Conservation (phyloP, 768 basidiomycete species). For the Termitomyces sp. region DNA sequence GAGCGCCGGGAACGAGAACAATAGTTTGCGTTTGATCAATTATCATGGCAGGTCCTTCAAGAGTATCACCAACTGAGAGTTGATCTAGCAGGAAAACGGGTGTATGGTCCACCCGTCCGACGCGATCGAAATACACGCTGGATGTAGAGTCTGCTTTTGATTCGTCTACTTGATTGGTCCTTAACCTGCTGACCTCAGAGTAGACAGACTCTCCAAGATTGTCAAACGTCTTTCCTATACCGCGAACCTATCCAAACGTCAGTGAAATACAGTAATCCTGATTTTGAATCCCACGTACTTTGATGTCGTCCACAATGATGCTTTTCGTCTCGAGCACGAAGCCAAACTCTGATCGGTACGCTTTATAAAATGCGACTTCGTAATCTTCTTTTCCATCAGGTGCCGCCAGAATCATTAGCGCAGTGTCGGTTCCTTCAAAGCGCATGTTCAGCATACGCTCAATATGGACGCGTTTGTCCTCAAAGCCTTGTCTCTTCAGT, state of each 20-base stretch:
- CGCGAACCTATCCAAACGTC: constrained; percentile 54
- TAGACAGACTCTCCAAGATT: constrained; percentile 75
- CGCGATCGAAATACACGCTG: constrained; percentile 78
- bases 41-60: constrained; percentile 88
- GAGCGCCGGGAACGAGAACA: constrained; percentile 73
- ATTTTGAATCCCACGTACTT: constrained; percentile 37
- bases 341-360: constrained; percentile 86
- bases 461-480: constrained; percentile 58
- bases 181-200: constrained; percentile 57
- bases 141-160: constrained; percentile 45
- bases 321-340: constrained; percentile 82
- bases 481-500: constrained; percentile 78
- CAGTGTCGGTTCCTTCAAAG: constrained; percentile 90
- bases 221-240: constrained; percentile 88
- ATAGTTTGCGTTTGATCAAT: constrained; percentile 96
- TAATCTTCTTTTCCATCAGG: constrained; percentile 66
- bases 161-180: constrained; percentile 31
- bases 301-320: constrained; percentile 88
- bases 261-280: background rate
- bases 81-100: constrained; percentile 73
- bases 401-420: constrained; percentile 77
- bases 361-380: constrained; percentile 70
- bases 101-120: constrained; percentile 71
- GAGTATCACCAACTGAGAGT: constrained; percentile 61
- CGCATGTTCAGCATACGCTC: constrained; percentile 91